Conservation (phyloP, 139 green algal genomes). For the Chlamydomonas incerta region DNA sequence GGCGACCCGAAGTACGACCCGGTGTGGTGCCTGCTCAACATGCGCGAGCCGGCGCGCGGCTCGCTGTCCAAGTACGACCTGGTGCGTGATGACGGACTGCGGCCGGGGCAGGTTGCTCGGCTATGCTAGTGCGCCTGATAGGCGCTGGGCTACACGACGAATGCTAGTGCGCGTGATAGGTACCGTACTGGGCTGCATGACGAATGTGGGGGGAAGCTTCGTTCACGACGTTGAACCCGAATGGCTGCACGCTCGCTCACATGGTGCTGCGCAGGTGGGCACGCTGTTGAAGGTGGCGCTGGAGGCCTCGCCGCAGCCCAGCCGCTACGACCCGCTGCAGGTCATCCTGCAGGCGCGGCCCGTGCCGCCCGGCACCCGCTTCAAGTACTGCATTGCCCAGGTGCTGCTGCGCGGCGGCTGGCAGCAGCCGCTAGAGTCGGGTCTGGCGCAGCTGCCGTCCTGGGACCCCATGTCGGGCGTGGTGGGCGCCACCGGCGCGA, state of each 20-base stretch:
- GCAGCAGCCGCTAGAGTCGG: slow-evolving; percentile 21
- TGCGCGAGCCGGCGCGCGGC: neutral
- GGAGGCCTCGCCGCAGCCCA: slow-evolving; percentile 11
- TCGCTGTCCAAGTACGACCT: slow-evolving; percentile 34
- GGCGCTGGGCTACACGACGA: no score
- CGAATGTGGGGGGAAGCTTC: no score
- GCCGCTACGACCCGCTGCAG: slow-evolving; percentile 36
- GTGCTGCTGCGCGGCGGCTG: slow-evolving; percentile 10
- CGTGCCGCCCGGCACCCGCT: neutral
- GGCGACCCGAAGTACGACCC: slow-evolving; percentile 43
- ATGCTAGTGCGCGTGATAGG: no score
- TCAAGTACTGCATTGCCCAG: slow-evolving; percentile 37
- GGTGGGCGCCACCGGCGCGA: neutral
- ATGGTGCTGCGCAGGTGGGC: no score
- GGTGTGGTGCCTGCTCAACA: slow-evolving; percentile 38
- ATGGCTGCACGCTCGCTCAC: no score
- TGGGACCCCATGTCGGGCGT: slow-evolving; percentile 7
- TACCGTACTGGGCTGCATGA: no score
- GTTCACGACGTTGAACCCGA: no score
- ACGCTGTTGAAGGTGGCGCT: slow-evolving; percentile 9
- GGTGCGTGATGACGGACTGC: neutral
- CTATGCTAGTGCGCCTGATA: no score
- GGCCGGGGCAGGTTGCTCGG: no score
- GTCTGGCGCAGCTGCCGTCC: neutral
- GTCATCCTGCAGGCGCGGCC: slow-evolving; percentile 4